Evolutionary conservation across 2,329 filamentous ascomycete genomes (phyloP).

Genomic region (Chrysosporium keratinophilum): DNA sequence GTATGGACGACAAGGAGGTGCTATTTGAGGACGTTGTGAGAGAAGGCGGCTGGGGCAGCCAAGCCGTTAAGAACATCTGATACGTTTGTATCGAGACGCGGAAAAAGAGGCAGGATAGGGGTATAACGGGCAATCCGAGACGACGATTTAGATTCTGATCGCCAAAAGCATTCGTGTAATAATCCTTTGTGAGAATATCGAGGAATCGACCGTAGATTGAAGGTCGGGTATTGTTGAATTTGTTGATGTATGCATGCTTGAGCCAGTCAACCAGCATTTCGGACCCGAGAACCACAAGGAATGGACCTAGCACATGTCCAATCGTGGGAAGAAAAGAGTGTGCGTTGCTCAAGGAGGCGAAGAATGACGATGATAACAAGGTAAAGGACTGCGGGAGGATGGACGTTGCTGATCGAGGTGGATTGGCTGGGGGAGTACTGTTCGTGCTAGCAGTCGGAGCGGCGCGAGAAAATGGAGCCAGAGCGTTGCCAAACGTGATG

Average conservation of each 20-base stretch:
- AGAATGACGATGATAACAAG: slow-evolving; percentile 55
- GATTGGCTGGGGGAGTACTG: slow-evolving; percentile 47
- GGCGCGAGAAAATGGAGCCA: slow-evolving; percentile 26
- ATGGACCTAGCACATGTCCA: slow-evolving; percentile 82
- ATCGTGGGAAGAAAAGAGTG: slow-evolving; percentile 36
- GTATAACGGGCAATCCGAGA: slow-evolving; percentile 81
- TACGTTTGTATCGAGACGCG: slow-evolving; percentile 91
- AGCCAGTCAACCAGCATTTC: slow-evolving; percentile 96
- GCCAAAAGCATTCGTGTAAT: slow-evolving; percentile 91
- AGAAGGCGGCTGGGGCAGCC: slow-evolving; percentile 61
- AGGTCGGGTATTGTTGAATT: slow-evolving; percentile 96
- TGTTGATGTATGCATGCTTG: slow-evolving; percentile 95
- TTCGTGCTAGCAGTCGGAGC: slow-evolving; percentile 28
- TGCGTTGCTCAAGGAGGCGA: slow-evolving; percentile 35
- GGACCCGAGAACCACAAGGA: slow-evolving; percentile 84
- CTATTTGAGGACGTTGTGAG: slow-evolving; percentile 21
- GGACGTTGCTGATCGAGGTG: slow-evolving; percentile 49
- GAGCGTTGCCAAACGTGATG: slow-evolving; percentile 46
- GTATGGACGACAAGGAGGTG: slow-evolving; percentile 36
- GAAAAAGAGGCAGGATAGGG: slow-evolving; percentile 87
- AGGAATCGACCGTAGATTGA: slow-evolving; percentile 80
- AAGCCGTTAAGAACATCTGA: slow-evolving; percentile 89
- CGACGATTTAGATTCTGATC: slow-evolving; percentile 83
- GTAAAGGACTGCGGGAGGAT: slow-evolving; percentile 88
- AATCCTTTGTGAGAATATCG: slow-evolving; percentile 92